Base-by-base conservation (phyloP, 768 basidiomycete species). In the Flagelloscypha sp. region DNA sequence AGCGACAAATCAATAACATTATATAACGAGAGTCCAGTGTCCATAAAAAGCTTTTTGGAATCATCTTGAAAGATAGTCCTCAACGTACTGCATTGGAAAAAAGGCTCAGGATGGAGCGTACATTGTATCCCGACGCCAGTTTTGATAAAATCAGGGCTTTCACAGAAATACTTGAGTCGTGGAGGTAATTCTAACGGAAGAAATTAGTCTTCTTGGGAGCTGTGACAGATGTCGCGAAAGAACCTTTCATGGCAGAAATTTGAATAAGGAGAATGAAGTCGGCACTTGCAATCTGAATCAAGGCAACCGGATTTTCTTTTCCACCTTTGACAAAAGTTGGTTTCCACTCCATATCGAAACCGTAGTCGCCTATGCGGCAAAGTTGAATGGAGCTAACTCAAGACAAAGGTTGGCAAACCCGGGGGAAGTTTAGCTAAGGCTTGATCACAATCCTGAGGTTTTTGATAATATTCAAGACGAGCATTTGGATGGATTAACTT, bases 291-390 rank as follows among this genome's bases (percentile, higher is more conserved):
- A 88, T 67, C 50, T 89, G 85, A 3, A 88, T 65, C 16, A 88
- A 65, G 3, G 86, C 76, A 13, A 84, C 77, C 16, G 68, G 79
- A 48, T 87, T 82, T 53, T 78, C 70, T 18, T 56, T 48, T 17
- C 56, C 49, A 13, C 78, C 74, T 48, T 72, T 76, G 30, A 45
- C 42, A 46, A 57, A 76, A 13, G 48, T 72, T 0, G 86, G 86
- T 41, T 68, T 74, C 84, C 86, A 88, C 56, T 89, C 86, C 24
- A 84, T 62, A 49, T 89, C 86, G 43, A 88, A 76, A 18, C 86
- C 86, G 33, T 73, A 58, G 17, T 63, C 48, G 12, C 58, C 61
- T 19, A 45, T 28, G 38, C 30, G 6, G 17, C 19, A 22, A 33
- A 33, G 12, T 19, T 10, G 15, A 23, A 10, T 30, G 37, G 37